A percentile compares a stretch with the other conserved stretches of the same genome.
Conservation (phyloP, 805 yeast genomes). For the Ogataea saltuana region DNA sequence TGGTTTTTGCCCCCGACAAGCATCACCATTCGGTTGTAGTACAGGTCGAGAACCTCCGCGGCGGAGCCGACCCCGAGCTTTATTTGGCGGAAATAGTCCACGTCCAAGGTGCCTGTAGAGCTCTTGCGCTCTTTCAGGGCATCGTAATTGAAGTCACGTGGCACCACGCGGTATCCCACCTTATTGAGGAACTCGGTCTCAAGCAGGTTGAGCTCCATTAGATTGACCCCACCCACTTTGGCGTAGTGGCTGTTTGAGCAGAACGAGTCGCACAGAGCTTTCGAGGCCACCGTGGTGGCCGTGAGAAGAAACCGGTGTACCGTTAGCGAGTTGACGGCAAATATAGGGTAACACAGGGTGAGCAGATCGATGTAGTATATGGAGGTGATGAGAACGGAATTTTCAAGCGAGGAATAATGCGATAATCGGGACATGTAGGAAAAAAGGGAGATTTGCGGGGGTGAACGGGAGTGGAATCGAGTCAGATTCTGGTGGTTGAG, state of each 20-base stretch:
- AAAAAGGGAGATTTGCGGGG: constrained; percentile 81
- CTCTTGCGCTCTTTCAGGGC: constrained; percentile 26
- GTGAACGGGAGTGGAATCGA: constrained; percentile 89
- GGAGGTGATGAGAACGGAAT: constrained; percentile 75
- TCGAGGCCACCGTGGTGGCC: constrained; percentile 87
- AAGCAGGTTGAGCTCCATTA: constrained; percentile 77
- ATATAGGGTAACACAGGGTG: constrained; percentile 72
- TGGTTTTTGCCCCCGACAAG: constrained; percentile 43
- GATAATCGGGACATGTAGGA: constrained; percentile 76
- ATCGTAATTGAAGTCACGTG: constrained; percentile 46
- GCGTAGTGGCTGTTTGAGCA: constrained; percentile 94
- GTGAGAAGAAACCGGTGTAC: constrained; percentile 90
- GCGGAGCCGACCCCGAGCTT: constrained; percentile 35
- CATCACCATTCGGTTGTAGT: constrained; percentile 50
- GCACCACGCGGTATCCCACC: constrained; percentile 77
- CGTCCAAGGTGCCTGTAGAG: constrained; percentile 30
- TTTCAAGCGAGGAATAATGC: constrained; percentile 82
- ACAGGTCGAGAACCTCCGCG: constrained; percentile 45
- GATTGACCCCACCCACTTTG: constrained; percentile 90
- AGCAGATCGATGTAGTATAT: constrained; percentile 90
- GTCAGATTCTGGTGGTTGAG: constrained; percentile 55
- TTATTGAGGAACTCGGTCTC: constrained; percentile 85
- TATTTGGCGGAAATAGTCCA: constrained; percentile 31
- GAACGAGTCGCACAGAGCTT: constrained; percentile 90
- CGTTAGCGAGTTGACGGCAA: constrained; percentile 85